These are phyloP conservation scores for Striga hermonthica DNA, from an alignment of 305 asterid species.

Conservation along the genomic window DNA sequence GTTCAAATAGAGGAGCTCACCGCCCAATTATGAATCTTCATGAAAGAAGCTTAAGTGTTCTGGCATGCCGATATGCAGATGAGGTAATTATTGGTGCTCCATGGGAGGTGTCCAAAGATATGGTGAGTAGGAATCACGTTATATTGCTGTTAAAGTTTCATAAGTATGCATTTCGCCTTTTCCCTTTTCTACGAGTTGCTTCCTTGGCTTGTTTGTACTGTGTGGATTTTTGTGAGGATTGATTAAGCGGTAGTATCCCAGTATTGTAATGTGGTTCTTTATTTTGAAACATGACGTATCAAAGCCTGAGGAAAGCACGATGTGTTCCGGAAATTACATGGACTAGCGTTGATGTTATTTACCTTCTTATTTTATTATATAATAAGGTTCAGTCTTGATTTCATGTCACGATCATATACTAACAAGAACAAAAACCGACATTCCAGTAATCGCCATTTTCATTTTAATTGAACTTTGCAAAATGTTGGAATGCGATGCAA, in stretches of 20 bases:
- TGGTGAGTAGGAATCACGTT: slow-evolving; percentile 46
- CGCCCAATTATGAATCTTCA: slow-evolving; percentile 96
- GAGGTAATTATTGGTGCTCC: slow-evolving; percentile 97
- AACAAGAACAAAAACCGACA: slow-evolving; percentile 9
- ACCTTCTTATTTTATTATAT: slow-evolving; percentile 10
- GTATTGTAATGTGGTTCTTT: not conserved
- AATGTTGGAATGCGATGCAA: not conserved
- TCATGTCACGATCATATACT: slow-evolving; percentile 26
- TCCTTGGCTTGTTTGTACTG: not conserved
- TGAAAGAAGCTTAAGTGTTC: slow-evolving; percentile 90
- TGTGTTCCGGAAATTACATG: slow-evolving; percentile 10
- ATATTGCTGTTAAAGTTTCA: slow-evolving; percentile 19
- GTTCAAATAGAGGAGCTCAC: slow-evolving; percentile 82
- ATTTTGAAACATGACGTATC: not conserved
- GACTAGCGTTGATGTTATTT: slow-evolving; percentile 8
- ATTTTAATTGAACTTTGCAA: slow-evolving; percentile 1
- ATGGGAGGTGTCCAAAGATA: slow-evolving; percentile 80
- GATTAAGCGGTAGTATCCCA: not conserved
- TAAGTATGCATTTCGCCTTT: slow-evolving; percentile 7
- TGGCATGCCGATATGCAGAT: slow-evolving; percentile 88
- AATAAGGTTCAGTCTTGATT: slow-evolving; percentile 17
- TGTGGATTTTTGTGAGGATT: not conserved
- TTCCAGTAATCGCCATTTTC: slow-evolving; percentile 11
- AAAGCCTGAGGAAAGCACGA: slow-evolving; percentile 11
- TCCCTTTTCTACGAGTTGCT: not conserved